A percentile compares a stretch with the other conserved stretches of the same genome.
These are phyloP conservation scores for Fallopia convolvulus DNA, from an alignment of 148 eudicot species.

Conservation along the genomic window DNA sequence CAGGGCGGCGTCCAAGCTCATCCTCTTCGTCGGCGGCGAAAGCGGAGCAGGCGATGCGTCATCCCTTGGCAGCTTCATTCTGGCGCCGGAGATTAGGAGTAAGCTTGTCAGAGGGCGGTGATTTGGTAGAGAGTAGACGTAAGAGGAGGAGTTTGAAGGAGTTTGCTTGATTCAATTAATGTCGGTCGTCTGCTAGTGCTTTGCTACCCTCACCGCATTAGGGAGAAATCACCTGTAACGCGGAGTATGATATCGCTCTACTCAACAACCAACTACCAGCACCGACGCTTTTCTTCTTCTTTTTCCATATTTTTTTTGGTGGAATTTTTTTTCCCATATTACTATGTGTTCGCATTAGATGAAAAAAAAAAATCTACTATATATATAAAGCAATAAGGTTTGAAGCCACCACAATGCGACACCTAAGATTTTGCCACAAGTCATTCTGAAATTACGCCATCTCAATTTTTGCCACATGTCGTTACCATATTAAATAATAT, in stretches of 20 bases:
- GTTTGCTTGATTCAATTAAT: neutral
- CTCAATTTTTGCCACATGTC: too few relatives aligned
- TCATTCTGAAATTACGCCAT: too few relatives aligned
- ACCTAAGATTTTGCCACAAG: too few relatives aligned
- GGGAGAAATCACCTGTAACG: neutral
- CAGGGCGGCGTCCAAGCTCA: constrained; percentile 3
- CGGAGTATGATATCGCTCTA: neutral
- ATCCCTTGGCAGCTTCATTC: neutral
- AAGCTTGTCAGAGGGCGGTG: neutral
- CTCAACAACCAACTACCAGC: neutral
- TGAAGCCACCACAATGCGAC: too few relatives aligned
- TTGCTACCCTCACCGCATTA: neutral
- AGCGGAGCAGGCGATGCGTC: neutral
- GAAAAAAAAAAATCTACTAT: too few relatives aligned
- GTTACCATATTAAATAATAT: too few relatives aligned
- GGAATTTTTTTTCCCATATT: too few relatives aligned
- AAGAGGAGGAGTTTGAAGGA: neutral
- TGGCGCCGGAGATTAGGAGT: neutral
- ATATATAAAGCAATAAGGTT: too few relatives aligned
- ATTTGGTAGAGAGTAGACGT: neutral
- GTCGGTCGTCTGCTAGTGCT: neutral
- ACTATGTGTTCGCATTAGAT: too few relatives aligned
- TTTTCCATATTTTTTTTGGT: too few relatives aligned
- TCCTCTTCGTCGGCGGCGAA: neutral
- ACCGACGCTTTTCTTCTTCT: neutral